Percentiles rank a stretch among this genome's conserved stretches.
Conservation (phyloP, 2,329 filamentous ascomycete species). For the Hypoxylon sp. region DNA sequence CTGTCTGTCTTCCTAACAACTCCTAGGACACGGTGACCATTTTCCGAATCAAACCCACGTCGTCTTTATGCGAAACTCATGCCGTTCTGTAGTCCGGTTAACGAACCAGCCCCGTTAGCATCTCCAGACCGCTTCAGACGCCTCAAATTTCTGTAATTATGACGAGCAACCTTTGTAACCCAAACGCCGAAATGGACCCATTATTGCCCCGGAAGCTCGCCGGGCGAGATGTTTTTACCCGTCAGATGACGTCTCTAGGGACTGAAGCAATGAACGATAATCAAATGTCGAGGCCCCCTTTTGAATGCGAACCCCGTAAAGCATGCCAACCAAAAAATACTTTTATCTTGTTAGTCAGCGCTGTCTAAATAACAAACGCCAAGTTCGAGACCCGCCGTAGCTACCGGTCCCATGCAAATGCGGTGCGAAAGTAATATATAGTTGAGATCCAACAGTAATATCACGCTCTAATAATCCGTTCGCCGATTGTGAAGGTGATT, state of each 20-base stretch:
- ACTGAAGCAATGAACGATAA: slow-evolving; percentile 14
- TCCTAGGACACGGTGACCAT: not conserved
- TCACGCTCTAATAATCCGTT: slow-evolving; percentile 6
- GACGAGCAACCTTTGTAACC: slow-evolving; percentile 34
- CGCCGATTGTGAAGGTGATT: not conserved
- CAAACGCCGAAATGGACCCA: slow-evolving; percentile 36
- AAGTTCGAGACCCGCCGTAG: slow-evolving; percentile 10
- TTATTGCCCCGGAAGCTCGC: slow-evolving; percentile 20
- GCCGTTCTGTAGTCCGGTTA: slow-evolving; percentile 11
- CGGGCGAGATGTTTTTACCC: slow-evolving; percentile 14
- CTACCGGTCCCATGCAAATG: slow-evolving; percentile 24
- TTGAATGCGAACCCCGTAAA: slow-evolving; percentile 36
- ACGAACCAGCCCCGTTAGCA: slow-evolving; percentile 1
- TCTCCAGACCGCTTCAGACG: slow-evolving; percentile 21
- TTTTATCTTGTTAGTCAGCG: slow-evolving; percentile 23
- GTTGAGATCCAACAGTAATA: slow-evolving; percentile 3
- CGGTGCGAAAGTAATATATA: slow-evolving; percentile 13
- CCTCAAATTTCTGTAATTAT: slow-evolving; percentile 11
- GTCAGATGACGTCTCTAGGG: slow-evolving; percentile 3
- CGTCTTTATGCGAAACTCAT: slow-evolving; percentile 17
- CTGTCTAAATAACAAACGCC: slow-evolving; percentile 20
- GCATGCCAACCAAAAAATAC: slow-evolving; percentile 27
- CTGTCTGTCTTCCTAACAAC: not conserved
- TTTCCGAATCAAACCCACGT: slow-evolving; percentile 5
- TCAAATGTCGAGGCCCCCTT: slow-evolving; percentile 25